These are phyloP conservation scores for Euphorbia peplus DNA, from an alignment of 345 rosid genomes.

Conservation along the genomic window DNA sequence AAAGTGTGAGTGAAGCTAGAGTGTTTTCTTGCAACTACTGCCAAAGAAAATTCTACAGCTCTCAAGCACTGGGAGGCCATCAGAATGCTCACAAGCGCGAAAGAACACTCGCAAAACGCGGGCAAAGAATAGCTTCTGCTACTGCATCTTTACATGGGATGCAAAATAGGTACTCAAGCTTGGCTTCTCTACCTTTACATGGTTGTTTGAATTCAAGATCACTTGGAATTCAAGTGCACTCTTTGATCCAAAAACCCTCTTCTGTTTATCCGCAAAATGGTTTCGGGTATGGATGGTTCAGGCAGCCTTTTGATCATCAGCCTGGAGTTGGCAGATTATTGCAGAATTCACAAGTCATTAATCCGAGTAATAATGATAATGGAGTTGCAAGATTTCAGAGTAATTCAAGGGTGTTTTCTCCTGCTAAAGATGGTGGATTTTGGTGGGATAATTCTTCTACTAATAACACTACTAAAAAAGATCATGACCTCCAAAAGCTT, in stretches of 20 bases:
- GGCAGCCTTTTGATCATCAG: slow-evolving; percentile 40
- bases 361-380: no score
- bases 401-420: slow-evolving; percentile 32
- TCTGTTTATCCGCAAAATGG: slow-evolving; percentile 32
- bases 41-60: slow-evolving; percentile 36
- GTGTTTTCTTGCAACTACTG: slow-evolving; percentile 39
- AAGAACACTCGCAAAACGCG: slow-evolving; percentile 31
- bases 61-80: slow-evolving; percentile 37
- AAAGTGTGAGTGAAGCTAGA: slow-evolving; percentile 6
- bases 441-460: slow-evolving; percentile 37
- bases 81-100: slow-evolving; percentile 37
- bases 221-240: slow-evolving; percentile 67
- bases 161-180: slow-evolving; percentile 57
- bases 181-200: slow-evolving; percentile 77
- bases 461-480: slow-evolving; percentile 43
- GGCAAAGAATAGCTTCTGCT: slow-evolving; percentile 16
- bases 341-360: no score
- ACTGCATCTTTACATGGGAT: slow-evolving; percentile 21
- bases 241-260: slow-evolving; percentile 58
- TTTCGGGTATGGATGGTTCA: slow-evolving; percentile 44
- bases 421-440: slow-evolving; percentile 29
- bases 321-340: slow-evolving; percentile 40
- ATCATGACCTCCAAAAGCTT: slow-evolving; percentile 58
- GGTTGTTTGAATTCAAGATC: slow-evolving; percentile 56
- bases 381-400: slow-evolving; percentile 37